A percentile compares a stretch with the other conserved stretches of the same genome.
phyloP scores from a whole-genome alignment of 1,284 basidiomycete genomes.

The Leccinum huronense region DNA sequence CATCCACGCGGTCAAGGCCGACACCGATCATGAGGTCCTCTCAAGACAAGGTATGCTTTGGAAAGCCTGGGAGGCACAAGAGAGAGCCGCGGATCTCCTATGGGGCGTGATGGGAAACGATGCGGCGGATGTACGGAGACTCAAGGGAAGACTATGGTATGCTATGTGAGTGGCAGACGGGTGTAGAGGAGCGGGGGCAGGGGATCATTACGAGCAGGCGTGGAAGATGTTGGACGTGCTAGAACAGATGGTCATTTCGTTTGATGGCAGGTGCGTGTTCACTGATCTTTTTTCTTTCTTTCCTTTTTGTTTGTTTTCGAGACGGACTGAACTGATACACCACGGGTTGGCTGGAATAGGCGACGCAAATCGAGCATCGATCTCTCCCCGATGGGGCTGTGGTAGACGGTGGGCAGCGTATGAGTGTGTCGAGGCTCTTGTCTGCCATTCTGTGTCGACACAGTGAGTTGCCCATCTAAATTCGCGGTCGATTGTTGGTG shows the following conservation, averaged over 20 bases:
- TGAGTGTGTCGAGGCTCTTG: constrained; percentile 65
- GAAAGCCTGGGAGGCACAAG: constrained; percentile 52
- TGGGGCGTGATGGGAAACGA: constrained; percentile 51
- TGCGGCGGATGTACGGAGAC: constrained; percentile 57
- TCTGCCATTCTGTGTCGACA: constrained; percentile 71
- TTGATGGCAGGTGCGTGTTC: constrained; percentile 51
- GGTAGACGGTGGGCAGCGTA: constrained; percentile 43
- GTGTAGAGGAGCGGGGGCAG: constrained; percentile 39
- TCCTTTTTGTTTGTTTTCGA: not conserved
- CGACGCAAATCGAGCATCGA: constrained; percentile 44
- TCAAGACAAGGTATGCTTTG: constrained; percentile 59
- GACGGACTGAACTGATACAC: constrained; percentile 14
- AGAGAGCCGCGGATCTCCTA: constrained; percentile 50
- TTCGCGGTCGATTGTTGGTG: not conserved
- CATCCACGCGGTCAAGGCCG: constrained; percentile 9
- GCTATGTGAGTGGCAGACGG: constrained; percentile 41
- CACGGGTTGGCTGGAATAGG: constrained; percentile 27
- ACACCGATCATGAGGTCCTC: constrained; percentile 53
- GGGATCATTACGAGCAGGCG: constrained; percentile 57
- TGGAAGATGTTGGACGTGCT: constrained; percentile 57
- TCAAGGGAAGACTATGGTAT: constrained; percentile 61
- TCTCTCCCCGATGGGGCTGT: constrained; percentile 29
- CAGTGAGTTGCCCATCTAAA: constrained; percentile 49
- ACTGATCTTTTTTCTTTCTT: not conserved
- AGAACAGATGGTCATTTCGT: constrained; percentile 50